Conservation (phyloP, 495 filamentous ascomycete species). For the Penicillium lagena region DNA sequence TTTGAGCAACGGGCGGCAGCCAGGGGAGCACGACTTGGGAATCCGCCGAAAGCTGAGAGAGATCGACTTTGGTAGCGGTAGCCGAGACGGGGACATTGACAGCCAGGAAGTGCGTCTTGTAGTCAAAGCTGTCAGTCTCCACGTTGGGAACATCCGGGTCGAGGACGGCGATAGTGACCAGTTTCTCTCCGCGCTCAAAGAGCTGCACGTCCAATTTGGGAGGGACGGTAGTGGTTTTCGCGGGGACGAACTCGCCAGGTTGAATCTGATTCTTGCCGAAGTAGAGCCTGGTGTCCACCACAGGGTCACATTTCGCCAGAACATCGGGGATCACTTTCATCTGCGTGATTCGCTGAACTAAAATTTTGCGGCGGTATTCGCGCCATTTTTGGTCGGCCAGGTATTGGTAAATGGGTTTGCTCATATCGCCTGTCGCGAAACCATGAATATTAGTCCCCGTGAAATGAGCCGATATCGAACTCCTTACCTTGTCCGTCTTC, state of each 20-base stretch:
- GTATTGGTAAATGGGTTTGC: slow-evolving; percentile 91
- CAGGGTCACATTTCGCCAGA: slow-evolving; percentile 75
- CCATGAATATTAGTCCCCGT: slow-evolving; percentile 3
- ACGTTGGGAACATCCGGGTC: slow-evolving; percentile 86
- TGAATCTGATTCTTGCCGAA: slow-evolving; percentile 62
- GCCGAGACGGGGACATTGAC: slow-evolving; percentile 57
- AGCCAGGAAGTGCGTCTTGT: slow-evolving; percentile 80
- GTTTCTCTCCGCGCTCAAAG: slow-evolving; percentile 72
- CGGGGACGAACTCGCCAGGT: slow-evolving; percentile 74
- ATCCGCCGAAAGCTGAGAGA: slow-evolving; percentile 45
- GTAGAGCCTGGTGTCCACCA: slow-evolving; percentile 68
- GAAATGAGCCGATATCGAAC: slow-evolving; percentile 8
- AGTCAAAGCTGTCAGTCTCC: slow-evolving; percentile 69
- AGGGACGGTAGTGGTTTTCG: slow-evolving; percentile 56
- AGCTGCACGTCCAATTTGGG: slow-evolving; percentile 76
- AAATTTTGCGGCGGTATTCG: slow-evolving; percentile 63
- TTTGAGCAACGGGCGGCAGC: slow-evolving; percentile 80
- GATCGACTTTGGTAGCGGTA: slow-evolving; percentile 42
- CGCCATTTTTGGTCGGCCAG: slow-evolving; percentile 86
- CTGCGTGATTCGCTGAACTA: slow-evolving; percentile 82
- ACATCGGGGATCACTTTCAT: slow-evolving; percentile 90
- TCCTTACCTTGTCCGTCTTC: slow-evolving; percentile 79
- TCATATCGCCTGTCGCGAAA: slow-evolving; percentile 71
- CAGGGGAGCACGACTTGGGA: slow-evolving; percentile 69
- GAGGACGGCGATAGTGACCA: slow-evolving; percentile 78